A percentile compares a stretch with the other conserved stretches of the same genome.
phyloP scores from a whole-genome alignment of 768 basidiomycete species.

The Tulasnella sp. region DNA sequence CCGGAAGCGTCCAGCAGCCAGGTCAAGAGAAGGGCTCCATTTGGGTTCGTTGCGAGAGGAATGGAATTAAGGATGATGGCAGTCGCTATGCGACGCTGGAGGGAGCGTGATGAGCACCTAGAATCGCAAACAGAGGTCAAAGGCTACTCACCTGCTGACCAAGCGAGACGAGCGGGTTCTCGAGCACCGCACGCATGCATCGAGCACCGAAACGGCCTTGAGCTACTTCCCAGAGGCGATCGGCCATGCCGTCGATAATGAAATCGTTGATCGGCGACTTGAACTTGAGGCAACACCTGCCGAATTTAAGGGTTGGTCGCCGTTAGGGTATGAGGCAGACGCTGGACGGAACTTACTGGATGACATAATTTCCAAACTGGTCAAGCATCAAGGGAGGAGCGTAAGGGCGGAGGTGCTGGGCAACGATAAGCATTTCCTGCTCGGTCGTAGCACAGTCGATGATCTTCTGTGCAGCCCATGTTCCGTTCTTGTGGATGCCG shows the following conservation, averaged over 20 bases:
- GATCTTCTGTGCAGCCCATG: conserved; percentile 99
- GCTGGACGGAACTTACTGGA: conserved; percentile 51
- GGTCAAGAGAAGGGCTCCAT: conserved; percentile 88
- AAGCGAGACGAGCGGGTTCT: conserved; percentile 73
- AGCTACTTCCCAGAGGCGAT: conserved; percentile 97
- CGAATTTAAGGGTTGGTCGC: not conserved
- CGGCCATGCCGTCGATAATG: conserved; percentile 95
- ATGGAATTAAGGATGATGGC: conserved; percentile 95
- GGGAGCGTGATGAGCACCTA: not conserved
- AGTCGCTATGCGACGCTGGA: conserved; percentile 76
- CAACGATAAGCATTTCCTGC: conserved; percentile 76
- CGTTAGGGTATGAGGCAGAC: not conserved
- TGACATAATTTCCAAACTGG: conserved; percentile 88
- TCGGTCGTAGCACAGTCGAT: conserved; percentile 86
- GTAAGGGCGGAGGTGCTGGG: conserved; percentile 80
- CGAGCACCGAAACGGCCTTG: conserved; percentile 97
- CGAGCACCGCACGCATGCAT: conserved; percentile 93
- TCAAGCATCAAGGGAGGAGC: conserved; percentile 89
- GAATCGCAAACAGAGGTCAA: not conserved
- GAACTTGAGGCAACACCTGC: conserved; percentile 81
- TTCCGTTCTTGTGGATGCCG: conserved; percentile 98
- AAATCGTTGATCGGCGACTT: conserved; percentile 85
- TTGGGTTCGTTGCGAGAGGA: conserved; percentile 93
- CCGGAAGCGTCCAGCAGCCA: conserved; percentile 94
- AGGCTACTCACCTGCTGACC: conserved; percentile 58